A percentile compares a stretch with the other conserved stretches of the same genome.
Conservation (phyloP, 1,139 yeast genomes). For the Debaryomycetaceae sp. region DNA sequence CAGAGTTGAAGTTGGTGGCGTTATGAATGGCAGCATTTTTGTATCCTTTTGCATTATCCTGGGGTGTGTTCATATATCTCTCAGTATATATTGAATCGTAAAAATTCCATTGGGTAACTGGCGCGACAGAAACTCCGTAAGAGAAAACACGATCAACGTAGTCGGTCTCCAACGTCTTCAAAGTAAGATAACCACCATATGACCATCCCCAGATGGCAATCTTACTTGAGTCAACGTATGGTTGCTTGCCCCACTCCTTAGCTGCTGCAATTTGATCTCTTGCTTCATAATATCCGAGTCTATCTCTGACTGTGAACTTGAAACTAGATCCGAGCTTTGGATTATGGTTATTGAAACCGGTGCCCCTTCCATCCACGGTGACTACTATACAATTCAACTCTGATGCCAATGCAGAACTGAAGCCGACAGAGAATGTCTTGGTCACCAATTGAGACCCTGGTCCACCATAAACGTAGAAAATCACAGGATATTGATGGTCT, state of each 20-base stretch:
- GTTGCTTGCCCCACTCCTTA: constrained; percentile 48
- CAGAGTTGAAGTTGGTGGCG: constrained; percentile 43
- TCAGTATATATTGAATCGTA: constrained; percentile 80
- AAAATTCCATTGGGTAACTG: constrained; percentile 74
- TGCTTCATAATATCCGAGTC: constrained; percentile 66
- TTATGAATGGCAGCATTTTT: constrained; percentile 49
- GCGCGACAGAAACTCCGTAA: constrained; percentile 76
- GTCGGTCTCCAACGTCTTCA: constrained; percentile 70
- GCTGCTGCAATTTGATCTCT: constrained; percentile 71
- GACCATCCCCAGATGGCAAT: constrained; percentile 86
- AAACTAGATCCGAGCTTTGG: constrained; percentile 39
- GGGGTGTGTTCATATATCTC: constrained; percentile 71
- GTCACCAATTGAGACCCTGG: constrained; percentile 75
- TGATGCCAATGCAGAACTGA: constrained; percentile 64
- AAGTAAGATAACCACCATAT: constrained; percentile 75
- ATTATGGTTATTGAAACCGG: constrained; percentile 57
- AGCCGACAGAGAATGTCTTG: constrained; percentile 50
- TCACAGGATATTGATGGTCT: constrained; percentile 57
- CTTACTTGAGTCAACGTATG: constrained; percentile 55
- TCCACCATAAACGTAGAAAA: constrained; percentile 76
- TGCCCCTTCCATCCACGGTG: constrained; percentile 81
- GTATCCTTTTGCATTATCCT: constrained; percentile 58
- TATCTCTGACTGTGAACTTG: constrained; percentile 63
- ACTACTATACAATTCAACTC: constrained; percentile 70
- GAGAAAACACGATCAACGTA: constrained; percentile 53